Base-by-base conservation (phyloP, 176 grass and related monocot genomes). In the Thalia dealbata region DNA sequence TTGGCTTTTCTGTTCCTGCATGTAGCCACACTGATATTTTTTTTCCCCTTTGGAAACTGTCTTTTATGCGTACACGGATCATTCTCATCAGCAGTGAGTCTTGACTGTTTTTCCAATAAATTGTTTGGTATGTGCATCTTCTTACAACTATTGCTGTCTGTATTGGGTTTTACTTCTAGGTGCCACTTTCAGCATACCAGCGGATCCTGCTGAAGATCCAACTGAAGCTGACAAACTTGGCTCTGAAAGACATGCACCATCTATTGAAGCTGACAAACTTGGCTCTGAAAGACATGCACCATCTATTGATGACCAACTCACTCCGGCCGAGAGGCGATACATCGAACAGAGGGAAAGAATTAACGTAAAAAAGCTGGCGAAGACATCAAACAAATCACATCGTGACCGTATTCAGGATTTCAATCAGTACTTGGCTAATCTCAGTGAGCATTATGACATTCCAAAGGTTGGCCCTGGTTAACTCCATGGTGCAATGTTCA, bases 401-500 rank as follows among this genome's bases (percentile, higher is more conserved):
- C 83, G 89, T 26, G 89, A 87, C 54, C 84, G 84, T 45, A 96
- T 96, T 73, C 85, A 91, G 71, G 78, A 89, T 89, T 66, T 80
- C 81, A 35, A 84, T 64, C 70, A 89, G 73, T 32, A 91, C 79
- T 54, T 6, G 85, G 75, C 84, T 84, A 24, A 96, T 85, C 61
- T 88, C 79, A 0, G 69, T 12, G 92, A 96, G 89, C 92, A 96
- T 79, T 92, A 90, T 19, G 89, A 96, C 67, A 96, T 96, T 70
- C 89, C 92, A 42, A 92, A 92, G 83, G 89, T 92, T 24, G 92
- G 92, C 72, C 89, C 92, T 81, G 92, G 92, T 61, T 96, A 92
- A 85, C 50, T 50, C 16, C 11, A 52, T 29, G 65, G 13, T 23
- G 19, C 19, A 7, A 44, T 19, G 27, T 65, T 32, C 1, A 35